Evolutionary conservation across 2,329 filamentous ascomycete genomes (phyloP).

Genomic region (Chaetomium globosum): DNA sequence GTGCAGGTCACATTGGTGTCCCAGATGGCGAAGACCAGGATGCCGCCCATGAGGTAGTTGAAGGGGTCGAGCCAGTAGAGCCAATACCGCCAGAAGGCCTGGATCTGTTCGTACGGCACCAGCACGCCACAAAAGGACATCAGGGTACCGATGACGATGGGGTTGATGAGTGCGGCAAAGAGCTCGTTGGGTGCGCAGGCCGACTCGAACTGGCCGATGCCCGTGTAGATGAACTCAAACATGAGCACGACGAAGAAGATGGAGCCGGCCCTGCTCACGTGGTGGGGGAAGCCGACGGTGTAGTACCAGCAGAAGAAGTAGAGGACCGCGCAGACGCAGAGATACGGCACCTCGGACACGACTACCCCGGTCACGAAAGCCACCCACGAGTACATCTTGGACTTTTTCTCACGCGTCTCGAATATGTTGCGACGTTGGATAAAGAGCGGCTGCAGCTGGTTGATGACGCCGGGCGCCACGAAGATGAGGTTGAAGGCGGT

Average conservation of each 20-base stretch:
- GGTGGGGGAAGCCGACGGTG: slow-evolving; percentile 54
- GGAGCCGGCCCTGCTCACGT: slow-evolving; percentile 52
- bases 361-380: slow-evolving; percentile 59
- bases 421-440: slow-evolving; percentile 60
- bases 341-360: slow-evolving; percentile 52
- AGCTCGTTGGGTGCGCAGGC: slow-evolving; percentile 64
- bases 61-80: slow-evolving; percentile 65
- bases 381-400: slow-evolving; percentile 63
- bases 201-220: slow-evolving; percentile 65
- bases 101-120: slow-evolving; percentile 65
- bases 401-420: slow-evolving; percentile 62
- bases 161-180: slow-evolving; percentile 61
- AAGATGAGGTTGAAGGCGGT: slow-evolving; percentile 67
- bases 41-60: slow-evolving; percentile 61
- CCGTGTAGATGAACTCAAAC: slow-evolving; percentile 63
- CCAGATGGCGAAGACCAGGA: slow-evolving; percentile 58
- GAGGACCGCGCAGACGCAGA: slow-evolving; percentile 49
- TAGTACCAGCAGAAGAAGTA: slow-evolving; percentile 63
- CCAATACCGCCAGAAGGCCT: slow-evolving; percentile 69
- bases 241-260: slow-evolving; percentile 59
- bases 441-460: slow-evolving; percentile 62
- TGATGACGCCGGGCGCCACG: slow-evolving; percentile 60
- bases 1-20: slow-evolving; percentile 51
- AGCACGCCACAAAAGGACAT: slow-evolving; percentile 75
- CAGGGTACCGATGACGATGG: slow-evolving; percentile 58